phyloP scores from a whole-genome alignment of 179 eudicot genomes.

The Heliamphora pulchella region DNA sequence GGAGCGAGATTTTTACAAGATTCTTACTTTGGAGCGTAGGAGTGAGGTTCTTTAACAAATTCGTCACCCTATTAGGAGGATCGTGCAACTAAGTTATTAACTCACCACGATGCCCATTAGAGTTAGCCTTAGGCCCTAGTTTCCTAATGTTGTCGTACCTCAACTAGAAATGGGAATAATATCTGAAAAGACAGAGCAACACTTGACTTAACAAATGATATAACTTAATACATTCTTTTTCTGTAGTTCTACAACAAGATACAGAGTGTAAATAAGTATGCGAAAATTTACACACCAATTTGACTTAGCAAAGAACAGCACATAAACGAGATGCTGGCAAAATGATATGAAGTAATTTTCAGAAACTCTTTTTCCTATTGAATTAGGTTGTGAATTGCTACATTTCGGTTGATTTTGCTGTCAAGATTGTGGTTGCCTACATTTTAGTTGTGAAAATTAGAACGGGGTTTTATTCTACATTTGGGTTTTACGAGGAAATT shows the following conservation, averaged over 20 bases:
- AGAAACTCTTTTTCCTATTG: constrained; percentile 70
- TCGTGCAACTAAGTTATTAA: neutral
- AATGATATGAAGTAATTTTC: constrained; percentile 51
- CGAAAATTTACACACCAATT: neutral
- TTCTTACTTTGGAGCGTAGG: too few relatives aligned
- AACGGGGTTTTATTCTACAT: too few relatives aligned
- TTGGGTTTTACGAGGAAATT: too few relatives aligned
- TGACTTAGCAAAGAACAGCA: neutral
- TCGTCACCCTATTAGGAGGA: too few relatives aligned
- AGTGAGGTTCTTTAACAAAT: too few relatives aligned
- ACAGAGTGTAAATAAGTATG: neutral
- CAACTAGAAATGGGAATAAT: neutral
- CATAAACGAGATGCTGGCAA: constrained; percentile 20
- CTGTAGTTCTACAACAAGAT: neutral
- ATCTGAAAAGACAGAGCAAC: neutral
- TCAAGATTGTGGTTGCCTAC: too few relatives aligned
- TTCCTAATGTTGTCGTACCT: neutral
- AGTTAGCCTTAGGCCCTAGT: neutral
- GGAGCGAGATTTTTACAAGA: too few relatives aligned
- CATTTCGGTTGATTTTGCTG: too few relatives aligned
- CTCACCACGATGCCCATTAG: neutral
- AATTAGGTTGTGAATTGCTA: too few relatives aligned
- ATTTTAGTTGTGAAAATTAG: too few relatives aligned
- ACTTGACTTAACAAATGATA: neutral
- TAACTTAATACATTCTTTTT: neutral